These are phyloP conservation scores for Tarenaya hassleriana DNA, from an alignment of 345 rosid genomes.

Conservation along the genomic window DNA sequence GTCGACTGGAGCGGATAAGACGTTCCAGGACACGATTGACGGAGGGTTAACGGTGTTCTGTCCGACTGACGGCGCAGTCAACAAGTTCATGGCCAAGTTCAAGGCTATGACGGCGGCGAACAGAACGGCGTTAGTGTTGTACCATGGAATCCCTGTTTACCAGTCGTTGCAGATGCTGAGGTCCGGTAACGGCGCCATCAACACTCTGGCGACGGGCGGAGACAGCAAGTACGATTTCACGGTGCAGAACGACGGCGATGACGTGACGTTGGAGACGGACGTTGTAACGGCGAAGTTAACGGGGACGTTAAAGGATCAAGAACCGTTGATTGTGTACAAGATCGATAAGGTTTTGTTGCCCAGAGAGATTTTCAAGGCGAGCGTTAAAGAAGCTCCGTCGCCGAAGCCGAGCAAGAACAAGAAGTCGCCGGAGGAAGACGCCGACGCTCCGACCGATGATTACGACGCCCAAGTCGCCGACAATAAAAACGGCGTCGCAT, in stretches of 20 bases:
- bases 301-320: conserved; percentile 64
- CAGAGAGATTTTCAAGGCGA: conserved; percentile 60
- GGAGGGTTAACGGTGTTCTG: conserved; percentile 92
- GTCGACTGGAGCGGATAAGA: conserved; percentile 51
- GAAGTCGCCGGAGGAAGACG: too few species aligned
- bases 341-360: conserved; percentile 72
- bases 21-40: conserved; percentile 62
- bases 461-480: conserved; percentile 50
- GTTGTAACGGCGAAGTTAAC: conserved; percentile 51
- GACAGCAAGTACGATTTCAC: conserved; percentile 63
- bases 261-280: conserved; percentile 58
- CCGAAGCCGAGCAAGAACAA: conserved; percentile 47
- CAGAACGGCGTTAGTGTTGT: conserved; percentile 55
- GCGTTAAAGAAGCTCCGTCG: conserved; percentile 31
- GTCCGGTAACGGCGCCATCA: conserved; percentile 66
- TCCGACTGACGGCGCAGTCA: conserved; percentile 54
- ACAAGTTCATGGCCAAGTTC: conserved; percentile 59
- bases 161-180: conserved; percentile 56
- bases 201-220: conserved; percentile 87
- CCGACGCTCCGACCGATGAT: conserved; percentile 15
- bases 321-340: conserved; percentile 68
- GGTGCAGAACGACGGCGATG: conserved; percentile 73
- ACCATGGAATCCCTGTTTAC: conserved; percentile 75
- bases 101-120: conserved; percentile 65
- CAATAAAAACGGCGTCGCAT: conserved; percentile 36